Evolutionary conservation across 441 rosid genomes (phyloP), one percentile per base, ranked within the genome.

Genomic region (Sinapis alba): DNA sequence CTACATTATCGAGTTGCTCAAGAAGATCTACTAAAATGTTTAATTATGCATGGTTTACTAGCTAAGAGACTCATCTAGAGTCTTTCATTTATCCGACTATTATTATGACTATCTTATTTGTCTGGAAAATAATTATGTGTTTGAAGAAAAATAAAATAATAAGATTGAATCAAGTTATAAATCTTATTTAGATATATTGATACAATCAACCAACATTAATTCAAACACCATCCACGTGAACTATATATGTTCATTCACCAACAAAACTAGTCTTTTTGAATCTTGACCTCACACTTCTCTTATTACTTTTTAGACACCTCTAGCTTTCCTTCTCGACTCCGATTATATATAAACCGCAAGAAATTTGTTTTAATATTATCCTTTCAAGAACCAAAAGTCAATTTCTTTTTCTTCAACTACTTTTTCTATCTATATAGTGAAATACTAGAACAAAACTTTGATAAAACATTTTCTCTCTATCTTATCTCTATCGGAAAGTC

Each of bases 1-100:
- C 24, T 47, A 85, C 47, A 23, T 94, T 57, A 92, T 94, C 85
- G 98, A 94, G 73, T 87, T 90, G 71, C 77, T 85, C 70, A 94
- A 94, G 84, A 84, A 70, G 58, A 66, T 80, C 34, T 76, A 36
- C 18, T 34, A 34, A 5, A 7, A 11, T 62, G 47, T 34, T 11
- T 62, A 62, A 34, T 34, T 32, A 34, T n/a, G n/a, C n/a, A n/a
- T 34, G 50, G 47, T 34, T 32, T 34, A 4, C 34, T 30, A 30
- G 34, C 8, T n/a, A 58, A 26, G 36, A 58, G 10, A 6, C 30
- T 26, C 11, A 10, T 28, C 1, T n/a, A 30, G 65, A 64, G 34
- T 45, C n/a, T n/a, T 23, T 50, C 28, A 0, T 36, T 45, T 9
- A 62, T 36, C 51, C 20, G 38, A 3, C 19, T 50, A 50, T 47